Conservation (phyloP, 345 rosid genomes). For the Citrus australasica region DNA sequence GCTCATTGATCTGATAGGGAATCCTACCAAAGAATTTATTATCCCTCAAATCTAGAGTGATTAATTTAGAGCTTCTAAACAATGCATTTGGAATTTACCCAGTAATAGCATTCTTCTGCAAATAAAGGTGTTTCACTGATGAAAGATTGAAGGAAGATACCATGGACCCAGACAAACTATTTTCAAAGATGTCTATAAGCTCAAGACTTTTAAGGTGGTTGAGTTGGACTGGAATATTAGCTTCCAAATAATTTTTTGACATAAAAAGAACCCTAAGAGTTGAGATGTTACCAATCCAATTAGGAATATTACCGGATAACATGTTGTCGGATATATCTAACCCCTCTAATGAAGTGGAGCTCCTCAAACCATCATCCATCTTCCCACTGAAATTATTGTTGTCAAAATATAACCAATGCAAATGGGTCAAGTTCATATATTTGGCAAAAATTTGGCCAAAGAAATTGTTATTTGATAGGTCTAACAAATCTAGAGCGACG, state of each 20-base stretch:
- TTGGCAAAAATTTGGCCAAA: neutral
- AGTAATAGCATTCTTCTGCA: too few species aligned
- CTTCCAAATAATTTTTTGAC: neutral
- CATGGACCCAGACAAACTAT: neutral
- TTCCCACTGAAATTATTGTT: neutral
- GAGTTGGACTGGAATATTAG: neutral
- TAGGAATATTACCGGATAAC: neutral
- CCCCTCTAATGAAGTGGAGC: neutral
- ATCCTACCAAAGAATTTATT: too few species aligned
- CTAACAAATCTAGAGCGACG: neutral
- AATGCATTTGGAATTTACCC: too few species aligned
- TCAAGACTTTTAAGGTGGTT: neutral
- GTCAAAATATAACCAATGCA: neutral
- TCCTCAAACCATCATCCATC: neutral
- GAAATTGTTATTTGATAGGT: neutral
- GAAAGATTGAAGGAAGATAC: neutral
- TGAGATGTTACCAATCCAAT: neutral
- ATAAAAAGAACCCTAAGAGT: neutral
- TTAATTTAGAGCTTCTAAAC: too few species aligned
- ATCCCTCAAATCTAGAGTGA: too few species aligned
- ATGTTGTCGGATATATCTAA: neutral
- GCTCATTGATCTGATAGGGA: too few species aligned
- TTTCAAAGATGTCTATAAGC: neutral
- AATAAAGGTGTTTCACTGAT: too few species aligned
- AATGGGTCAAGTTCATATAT: neutral